Evolutionary conservation across 1,284 basidiomycete species (phyloP).

Genomic region (Austroboletus rostrupii): DNA sequence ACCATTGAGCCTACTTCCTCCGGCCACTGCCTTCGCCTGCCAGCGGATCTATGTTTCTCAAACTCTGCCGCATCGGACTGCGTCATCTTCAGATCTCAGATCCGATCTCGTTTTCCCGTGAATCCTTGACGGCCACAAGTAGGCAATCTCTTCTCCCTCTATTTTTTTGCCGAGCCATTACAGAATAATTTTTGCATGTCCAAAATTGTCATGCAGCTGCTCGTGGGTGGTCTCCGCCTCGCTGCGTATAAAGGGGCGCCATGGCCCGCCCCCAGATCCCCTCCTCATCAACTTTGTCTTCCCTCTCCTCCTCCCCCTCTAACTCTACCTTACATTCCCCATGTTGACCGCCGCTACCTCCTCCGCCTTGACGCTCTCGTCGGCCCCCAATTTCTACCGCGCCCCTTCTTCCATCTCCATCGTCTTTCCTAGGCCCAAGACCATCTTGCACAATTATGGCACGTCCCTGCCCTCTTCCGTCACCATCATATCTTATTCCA

Average conservation of each 20-base stretch:
- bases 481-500: conserved; percentile 1
- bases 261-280: conserved; percentile 23
- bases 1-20: conserved; percentile 17
- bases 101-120: conserved; percentile 30
- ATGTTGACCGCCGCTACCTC: conserved; percentile 33
- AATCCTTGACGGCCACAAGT: conserved; percentile 29
- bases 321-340: conserved; percentile 1
- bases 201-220: conserved; percentile 18
- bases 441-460: conserved; percentile 29
- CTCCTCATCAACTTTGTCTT: conserved; percentile 26
- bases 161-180: conserved; percentile 29
- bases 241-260: conserved; percentile 41
- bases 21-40: conserved; percentile 22
- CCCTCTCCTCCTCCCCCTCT: conserved; percentile 8
- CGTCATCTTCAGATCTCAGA: conserved; percentile 33
- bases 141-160: conserved; percentile 32
- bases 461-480: not conserved
- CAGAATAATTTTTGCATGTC: conserved; percentile 28
- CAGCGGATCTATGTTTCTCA: conserved; percentile 33
- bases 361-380: conserved; percentile 29
- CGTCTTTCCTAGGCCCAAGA: conserved; percentile 28
- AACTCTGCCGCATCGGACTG: conserved; percentile 21
- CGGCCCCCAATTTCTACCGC: conserved; percentile 32
- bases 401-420: conserved; percentile 30
- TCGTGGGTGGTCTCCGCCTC: conserved; percentile 20